Conservation (phyloP, 2,329 filamentous ascomycete genomes). For the Drechslerella dactyloides region DNA sequence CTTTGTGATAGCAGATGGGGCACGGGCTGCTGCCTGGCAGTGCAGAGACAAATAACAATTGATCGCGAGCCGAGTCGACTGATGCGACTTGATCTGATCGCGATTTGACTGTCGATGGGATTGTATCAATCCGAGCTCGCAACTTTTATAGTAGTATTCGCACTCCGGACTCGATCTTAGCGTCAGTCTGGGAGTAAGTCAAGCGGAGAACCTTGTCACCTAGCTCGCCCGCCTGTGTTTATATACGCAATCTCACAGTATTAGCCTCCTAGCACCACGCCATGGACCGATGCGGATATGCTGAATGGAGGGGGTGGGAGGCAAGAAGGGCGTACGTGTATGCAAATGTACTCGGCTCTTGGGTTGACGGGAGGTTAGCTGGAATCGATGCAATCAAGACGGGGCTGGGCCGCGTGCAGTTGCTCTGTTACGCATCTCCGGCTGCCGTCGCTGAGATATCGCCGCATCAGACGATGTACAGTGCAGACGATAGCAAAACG, state of each 20-base stretch:
- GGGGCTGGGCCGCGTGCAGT: background rate
- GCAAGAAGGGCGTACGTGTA: background rate
- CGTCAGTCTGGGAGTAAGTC: conserved; percentile 1
- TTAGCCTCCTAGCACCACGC: background rate
- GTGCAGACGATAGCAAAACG: background rate
- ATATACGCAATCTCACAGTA: no score
- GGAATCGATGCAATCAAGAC: background rate
- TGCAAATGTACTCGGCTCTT: background rate
- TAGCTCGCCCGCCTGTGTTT: no score
- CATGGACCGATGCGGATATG: background rate
- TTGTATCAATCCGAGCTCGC: no score
- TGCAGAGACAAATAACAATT: background rate
- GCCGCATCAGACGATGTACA: background rate
- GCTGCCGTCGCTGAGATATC: background rate
- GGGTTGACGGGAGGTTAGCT: background rate
- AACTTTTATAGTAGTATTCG: no score
- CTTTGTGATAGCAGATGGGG: background rate
- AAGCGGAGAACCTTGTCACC: background rate
- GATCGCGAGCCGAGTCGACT: background rate
- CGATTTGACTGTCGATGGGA: background rate
- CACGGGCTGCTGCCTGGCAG: background rate
- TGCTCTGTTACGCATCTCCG: conserved; percentile 1
- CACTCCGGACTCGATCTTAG: no score
- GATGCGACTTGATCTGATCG: background rate
- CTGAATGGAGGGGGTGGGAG: background rate